Base-by-base conservation (phyloP, 2,329 filamentous ascomycete genomes). In the Blastomyces emzantsi region DNA sequence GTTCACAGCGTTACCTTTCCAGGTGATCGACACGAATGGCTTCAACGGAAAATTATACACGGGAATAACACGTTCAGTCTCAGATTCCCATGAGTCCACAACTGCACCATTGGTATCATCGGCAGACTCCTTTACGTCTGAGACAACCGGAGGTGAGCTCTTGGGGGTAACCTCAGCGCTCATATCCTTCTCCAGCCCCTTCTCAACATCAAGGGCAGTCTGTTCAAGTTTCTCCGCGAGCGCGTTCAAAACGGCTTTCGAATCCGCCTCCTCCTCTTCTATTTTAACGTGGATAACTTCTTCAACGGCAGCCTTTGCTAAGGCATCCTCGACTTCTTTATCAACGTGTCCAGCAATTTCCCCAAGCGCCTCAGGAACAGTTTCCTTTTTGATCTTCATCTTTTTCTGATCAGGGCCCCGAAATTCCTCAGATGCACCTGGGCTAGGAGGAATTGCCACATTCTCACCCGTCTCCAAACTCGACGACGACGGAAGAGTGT, bases 41-140 rank as follows among this genome's bases (percentile, higher is more conserved):
- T 89, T 90, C 88, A 99, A 91, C 19, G 94, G 94, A 75, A 99
- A 96, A 75, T 96, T 96, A 80, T 90, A 94, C 57, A 97, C 92
- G 73, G 85, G 87, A 68, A 96, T 86, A 33, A 86, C 82, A 56
- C 82, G 79, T 3, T 84, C 76, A 61, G 85, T 83, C 64, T 87
- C 86, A 68, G 88, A 86, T 74, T 91, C 89, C 66, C 66, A 68
- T 19, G 64, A 64, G n/a, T 68, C 66, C 5, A 64, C 33, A 55
- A 63, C 60, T 49, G 59, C 62, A 41, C 60, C 62, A 52, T 66
- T 62, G 39, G 64, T 64, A 30, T 28, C 45, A 25, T 62, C 55
- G 13, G 51, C 51, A 60, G 85, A 82, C 72, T 86, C 82, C 65
- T 89, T 88, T 66, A 88, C 86, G n/a, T 59, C 55, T 36, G 30